Evolutionary conservation across 148 eudicot genomes (phyloP), one percentile per base, ranked within the genome.

Genomic region (Camellia japonica): DNA sequence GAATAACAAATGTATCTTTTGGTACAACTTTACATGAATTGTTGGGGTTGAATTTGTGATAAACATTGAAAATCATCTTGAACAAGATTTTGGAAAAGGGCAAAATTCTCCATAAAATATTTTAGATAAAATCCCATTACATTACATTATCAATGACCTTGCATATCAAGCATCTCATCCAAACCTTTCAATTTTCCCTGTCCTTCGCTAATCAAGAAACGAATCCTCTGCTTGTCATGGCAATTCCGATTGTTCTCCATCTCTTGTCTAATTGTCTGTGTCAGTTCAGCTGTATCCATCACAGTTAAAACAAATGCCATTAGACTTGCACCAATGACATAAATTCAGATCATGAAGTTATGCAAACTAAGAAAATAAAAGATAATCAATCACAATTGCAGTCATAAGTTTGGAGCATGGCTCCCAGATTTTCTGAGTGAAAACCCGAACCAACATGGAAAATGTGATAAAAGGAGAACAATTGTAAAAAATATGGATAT

Each of bases 131-230:
- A 61, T 15, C 41, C 20, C 30, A 71, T 58, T 47, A 64, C 41
- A 46, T 58, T 47, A 64, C 41, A 46, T 76, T 13, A 75, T 78
- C 82, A 91, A 84, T 78, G 84, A 71, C 98, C 96, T 88, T 95
- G 98, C 98, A 95, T 95, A 82, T 95, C 98, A n/a, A 95, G 96
- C 90, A 91, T 95, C 88, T 93, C 96, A 78, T 88, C 89, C 76
- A 95, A 80, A 41, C 84, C 82, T 84, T 93, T 93, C 75, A 93
- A 77, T 86, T 90, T 90, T 79, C 87, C 91, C 23, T 80, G 59
- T 77, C 92, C 98, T 80, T 95, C 96, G 60, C 97, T 90, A 19
- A 95, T 61, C 77, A 95, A 86, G 84, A 82, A 95, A 43, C 92
- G 90, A 54, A 93, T 89, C 90, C 87, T 86, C 85, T 90, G 98